Conservation (phyloP, 129 eudicot species). For the Smallanthus sonchifolius region DNA sequence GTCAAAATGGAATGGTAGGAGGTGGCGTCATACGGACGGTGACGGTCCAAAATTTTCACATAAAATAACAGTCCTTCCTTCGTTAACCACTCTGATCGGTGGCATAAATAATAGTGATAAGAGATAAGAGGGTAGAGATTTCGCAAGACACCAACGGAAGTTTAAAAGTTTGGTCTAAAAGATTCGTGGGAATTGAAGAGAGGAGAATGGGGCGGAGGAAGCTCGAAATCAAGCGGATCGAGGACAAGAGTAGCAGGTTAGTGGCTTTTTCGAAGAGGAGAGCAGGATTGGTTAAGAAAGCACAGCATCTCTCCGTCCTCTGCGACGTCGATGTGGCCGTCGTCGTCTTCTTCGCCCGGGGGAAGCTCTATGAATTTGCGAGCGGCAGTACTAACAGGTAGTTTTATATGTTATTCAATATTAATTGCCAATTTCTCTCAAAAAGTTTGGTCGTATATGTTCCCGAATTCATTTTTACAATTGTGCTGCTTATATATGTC, state of each 20-base stretch:
- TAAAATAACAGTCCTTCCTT: too few species aligned
- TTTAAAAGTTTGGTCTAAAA: too few species aligned
- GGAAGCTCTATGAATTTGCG: constrained; percentile 28
- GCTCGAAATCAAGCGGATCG: constrained; percentile 42
- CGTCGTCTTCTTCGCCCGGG: constrained; percentile 22
- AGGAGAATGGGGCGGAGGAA: constrained; percentile 27
- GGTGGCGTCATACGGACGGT: too few species aligned
- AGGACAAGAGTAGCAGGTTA: constrained; percentile 18
- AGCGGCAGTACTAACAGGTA: constrained; percentile 5
- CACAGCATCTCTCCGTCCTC: constrained; percentile 29
- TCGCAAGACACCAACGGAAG: neutral
- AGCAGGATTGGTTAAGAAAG: constrained; percentile 29
- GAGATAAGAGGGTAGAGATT: neutral
- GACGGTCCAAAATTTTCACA: too few species aligned
- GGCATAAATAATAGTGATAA: neutral
- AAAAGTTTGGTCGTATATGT: too few species aligned
- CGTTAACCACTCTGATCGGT: neutral
- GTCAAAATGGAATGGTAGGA: too few species aligned
- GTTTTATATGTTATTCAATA: too few species aligned
- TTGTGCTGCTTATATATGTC: too few species aligned
- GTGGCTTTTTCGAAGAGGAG: constrained; percentile 33
- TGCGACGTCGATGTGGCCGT: constrained; percentile 31
- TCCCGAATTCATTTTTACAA: too few species aligned
- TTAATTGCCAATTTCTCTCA: too few species aligned
- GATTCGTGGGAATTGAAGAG: neutral